A percentile compares a stretch with the other conserved stretches of the same genome.
Conservation (phyloP, 2,329 filamentous ascomycete species). For the Davidsoniella virescens region DNA sequence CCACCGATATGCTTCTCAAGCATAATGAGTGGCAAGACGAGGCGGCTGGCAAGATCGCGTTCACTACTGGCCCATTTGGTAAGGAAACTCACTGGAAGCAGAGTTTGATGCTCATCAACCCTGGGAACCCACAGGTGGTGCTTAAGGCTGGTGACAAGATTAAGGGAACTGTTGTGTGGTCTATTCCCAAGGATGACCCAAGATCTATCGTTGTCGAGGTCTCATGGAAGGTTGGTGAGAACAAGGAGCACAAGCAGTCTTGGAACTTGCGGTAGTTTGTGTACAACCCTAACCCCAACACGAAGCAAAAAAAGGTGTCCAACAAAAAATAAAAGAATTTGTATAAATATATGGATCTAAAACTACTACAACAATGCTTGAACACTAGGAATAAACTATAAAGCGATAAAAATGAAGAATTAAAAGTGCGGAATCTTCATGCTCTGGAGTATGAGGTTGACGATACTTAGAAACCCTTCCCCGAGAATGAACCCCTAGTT, state of each 20-base stretch:
- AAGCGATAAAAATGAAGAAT: not conserved
- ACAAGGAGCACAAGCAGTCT: conserved; percentile 27
- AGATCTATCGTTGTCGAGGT: conserved; percentile 50
- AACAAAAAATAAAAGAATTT: not conserved
- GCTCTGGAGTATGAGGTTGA: conserved; percentile 72
- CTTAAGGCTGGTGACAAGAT: conserved; percentile 41
- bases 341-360: not conserved
- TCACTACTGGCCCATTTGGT: conserved; percentile 69
- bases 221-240: conserved; percentile 38
- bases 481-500: conserved; percentile 69
- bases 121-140: conserved; percentile 29
- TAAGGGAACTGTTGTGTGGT: conserved; percentile 52
- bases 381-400: too few species aligned
- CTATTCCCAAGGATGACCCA: conserved; percentile 52
- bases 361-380: too few species aligned
- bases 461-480: conserved; percentile 80
- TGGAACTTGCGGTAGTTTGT: conserved; percentile 27
- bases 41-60: conserved; percentile 50
- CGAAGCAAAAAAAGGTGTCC: too few species aligned
- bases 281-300: not conserved
- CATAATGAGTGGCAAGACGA: conserved; percentile 45
- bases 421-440: conserved; percentile 57
- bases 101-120: conserved; percentile 55
- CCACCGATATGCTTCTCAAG: conserved; percentile 31
- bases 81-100: conserved; percentile 85